Conservation (phyloP, 805 yeast genomes). For the Saccharomycodes ludwigii region DNA sequence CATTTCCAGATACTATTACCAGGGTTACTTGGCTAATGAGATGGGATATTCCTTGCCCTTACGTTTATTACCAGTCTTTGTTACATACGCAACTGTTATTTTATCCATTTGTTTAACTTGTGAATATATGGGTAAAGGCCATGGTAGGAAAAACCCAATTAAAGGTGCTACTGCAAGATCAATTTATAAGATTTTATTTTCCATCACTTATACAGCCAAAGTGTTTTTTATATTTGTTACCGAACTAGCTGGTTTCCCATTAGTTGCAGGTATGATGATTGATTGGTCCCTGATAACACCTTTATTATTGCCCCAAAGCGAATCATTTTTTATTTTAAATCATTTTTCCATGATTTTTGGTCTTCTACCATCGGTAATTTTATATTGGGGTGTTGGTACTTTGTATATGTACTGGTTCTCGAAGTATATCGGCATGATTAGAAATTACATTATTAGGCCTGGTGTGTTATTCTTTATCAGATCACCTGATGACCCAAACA, state of each 20-base stretch:
- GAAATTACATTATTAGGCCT: slow-evolving; percentile 60
- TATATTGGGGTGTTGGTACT: slow-evolving; percentile 67
- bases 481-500: slow-evolving; percentile 89
- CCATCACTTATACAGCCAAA: slow-evolving; percentile 50
- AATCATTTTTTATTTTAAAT: too few relatives aligned
- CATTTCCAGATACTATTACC: slow-evolving; percentile 6
- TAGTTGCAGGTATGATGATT: slow-evolving; percentile 69
- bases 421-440: slow-evolving; percentile 69
- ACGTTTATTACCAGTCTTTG: slow-evolving; percentile 18
- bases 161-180: slow-evolving; percentile 29
- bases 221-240: slow-evolving; percentile 63
- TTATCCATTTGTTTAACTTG: slow-evolving; percentile 14
- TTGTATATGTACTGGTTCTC: slow-evolving; percentile 82
- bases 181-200: slow-evolving; percentile 40
- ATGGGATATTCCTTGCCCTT: slow-evolving; percentile 14
- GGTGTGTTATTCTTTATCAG: slow-evolving; percentile 88
- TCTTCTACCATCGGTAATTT: slow-evolving; percentile 10
- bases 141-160: slow-evolving; percentile 19
- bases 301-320: slow-evolving; percentile 10
- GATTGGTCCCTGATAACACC: slow-evolving; percentile 42
- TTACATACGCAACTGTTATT: slow-evolving; percentile 19
- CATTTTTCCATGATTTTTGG: too few relatives aligned
- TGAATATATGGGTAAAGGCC: slow-evolving; percentile 16
- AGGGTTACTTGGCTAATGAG: slow-evolving; percentile 12
- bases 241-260: slow-evolving; percentile 78